Evolutionary conservation across 1,284 basidiomycete genomes (phyloP).

Genomic region (Blastosporella zonata): DNA sequence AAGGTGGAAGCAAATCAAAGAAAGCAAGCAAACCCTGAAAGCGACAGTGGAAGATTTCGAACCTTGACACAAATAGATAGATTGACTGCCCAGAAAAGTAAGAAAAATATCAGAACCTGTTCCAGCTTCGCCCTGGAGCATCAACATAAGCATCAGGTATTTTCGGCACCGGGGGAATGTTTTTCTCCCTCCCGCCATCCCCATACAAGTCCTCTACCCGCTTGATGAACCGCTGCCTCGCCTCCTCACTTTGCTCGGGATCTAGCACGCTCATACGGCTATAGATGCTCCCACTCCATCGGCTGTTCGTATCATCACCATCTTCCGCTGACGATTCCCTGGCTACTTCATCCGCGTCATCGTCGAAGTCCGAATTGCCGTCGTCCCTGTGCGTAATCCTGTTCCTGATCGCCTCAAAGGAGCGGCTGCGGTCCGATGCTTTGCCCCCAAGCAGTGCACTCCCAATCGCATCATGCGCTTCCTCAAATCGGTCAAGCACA

Average conservation of each 20-base stretch:
- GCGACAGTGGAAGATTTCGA: background rate
- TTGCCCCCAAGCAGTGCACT: slow-evolving; percentile 6
- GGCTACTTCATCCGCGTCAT: slow-evolving; percentile 10
- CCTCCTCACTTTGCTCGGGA: slow-evolving; percentile 46
- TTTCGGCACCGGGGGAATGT: slow-evolving; percentile 44
- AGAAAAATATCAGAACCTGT: slow-evolving; percentile 16
- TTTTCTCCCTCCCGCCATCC: slow-evolving; percentile 31
- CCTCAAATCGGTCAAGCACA: slow-evolving; percentile 31
- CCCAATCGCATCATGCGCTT: slow-evolving; percentile 13
- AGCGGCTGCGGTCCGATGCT: slow-evolving; percentile 26
- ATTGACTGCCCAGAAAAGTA: slow-evolving; percentile 1
- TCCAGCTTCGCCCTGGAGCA: slow-evolving; percentile 16
- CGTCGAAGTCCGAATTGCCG: slow-evolving; percentile 10
- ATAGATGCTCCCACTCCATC: slow-evolving; percentile 46
- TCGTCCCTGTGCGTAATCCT: slow-evolving; percentile 9
- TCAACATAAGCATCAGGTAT: slow-evolving; percentile 28
- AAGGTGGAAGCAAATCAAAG: background rate
- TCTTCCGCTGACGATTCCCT: slow-evolving; percentile 21
- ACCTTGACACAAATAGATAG: background rate
- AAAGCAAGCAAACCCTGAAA: slow-evolving; percentile 8
- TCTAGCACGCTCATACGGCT: slow-evolving; percentile 54
- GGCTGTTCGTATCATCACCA: slow-evolving; percentile 29
- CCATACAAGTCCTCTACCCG: slow-evolving; percentile 53
- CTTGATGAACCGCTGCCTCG: slow-evolving; percentile 46
- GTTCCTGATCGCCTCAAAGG: slow-evolving; percentile 24